Conservation (phyloP, 257 asterid species). For the Solanum chmielewskii region DNA sequence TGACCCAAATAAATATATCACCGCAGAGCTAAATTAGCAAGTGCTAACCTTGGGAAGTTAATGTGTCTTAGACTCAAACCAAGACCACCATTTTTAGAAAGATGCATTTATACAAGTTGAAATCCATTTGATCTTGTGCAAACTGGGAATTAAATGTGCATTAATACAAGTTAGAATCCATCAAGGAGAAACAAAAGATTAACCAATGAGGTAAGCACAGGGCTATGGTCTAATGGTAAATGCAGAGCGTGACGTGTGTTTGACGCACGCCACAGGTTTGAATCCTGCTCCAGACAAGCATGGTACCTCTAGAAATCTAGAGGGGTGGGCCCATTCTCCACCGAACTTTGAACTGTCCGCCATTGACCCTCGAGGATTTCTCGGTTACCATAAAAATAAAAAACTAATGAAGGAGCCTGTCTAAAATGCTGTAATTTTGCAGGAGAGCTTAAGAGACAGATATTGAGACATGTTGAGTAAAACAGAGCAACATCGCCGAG, state of each 20-base stretch:
- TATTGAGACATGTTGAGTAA: not conserved
- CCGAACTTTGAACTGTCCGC: not conserved
- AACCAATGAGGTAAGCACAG: not conserved
- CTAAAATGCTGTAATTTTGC: not conserved
- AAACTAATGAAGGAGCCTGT: not conserved
- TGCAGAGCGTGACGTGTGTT: not conserved
- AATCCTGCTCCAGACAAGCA: not conserved
- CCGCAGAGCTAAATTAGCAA: not conserved
- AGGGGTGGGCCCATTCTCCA: not conserved
- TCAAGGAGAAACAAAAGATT: not conserved
- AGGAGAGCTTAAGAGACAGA: not conserved
- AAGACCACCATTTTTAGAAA: not conserved
- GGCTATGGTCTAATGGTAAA: not conserved
- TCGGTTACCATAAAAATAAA: not conserved
- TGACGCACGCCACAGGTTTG: not conserved
- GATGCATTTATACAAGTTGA: not conserved
- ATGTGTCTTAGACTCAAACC: not conserved
- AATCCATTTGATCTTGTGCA: not conserved
- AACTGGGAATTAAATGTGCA: not conserved
- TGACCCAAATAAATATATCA: not conserved
- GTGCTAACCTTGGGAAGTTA: not conserved
- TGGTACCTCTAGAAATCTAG: not conserved
- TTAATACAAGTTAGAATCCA: not conserved
- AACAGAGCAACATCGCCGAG: not conserved
- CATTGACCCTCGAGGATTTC: not conserved